Evolutionary conservation across 1,284 basidiomycete genomes (phyloP).

Genomic region (Omphalotus olearius): DNA sequence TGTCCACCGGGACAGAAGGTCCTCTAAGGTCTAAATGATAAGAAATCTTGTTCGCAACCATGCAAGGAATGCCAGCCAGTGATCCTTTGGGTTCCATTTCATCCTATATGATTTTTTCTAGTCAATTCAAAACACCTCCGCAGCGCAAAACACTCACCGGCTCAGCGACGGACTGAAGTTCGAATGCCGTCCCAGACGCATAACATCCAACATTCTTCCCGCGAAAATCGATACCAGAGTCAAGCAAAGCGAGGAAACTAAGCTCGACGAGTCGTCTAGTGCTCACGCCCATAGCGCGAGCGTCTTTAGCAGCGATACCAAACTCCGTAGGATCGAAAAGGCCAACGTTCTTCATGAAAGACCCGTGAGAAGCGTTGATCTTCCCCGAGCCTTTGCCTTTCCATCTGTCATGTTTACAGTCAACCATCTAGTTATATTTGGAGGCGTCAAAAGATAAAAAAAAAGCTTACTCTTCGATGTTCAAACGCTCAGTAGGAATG

Average conservation of each 20-base stretch:
- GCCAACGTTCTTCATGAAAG: constrained; percentile 29
- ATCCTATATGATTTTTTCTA: no score
- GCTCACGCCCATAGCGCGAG: constrained; percentile 17
- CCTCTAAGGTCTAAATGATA: constrained; percentile 31
- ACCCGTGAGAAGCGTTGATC: constrained; percentile 21
- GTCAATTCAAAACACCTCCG: no score
- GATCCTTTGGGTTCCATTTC: constrained; percentile 8
- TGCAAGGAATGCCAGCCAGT: constrained; percentile 23
- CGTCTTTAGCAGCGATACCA: constrained; percentile 28
- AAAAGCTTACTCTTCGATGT: constrained; percentile 21
- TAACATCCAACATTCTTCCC: constrained; percentile 30
- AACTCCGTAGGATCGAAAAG: constrained; percentile 31
- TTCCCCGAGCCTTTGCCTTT: constrained; percentile 19
- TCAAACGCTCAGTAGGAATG: constrained; percentile 26
- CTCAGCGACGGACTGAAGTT: constrained; percentile 4
- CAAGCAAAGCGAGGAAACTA: constrained; percentile 28
- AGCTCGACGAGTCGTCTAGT: constrained; percentile 30
- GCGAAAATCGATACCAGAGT: constrained; percentile 34
- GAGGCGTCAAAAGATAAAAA: no score
- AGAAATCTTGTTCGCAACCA: constrained; percentile 31
- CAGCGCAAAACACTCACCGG: no score
- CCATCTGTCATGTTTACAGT: constrained; percentile 16
- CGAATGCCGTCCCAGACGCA: constrained; percentile 22
- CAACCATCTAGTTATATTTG: neutral
- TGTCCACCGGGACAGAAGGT: constrained; percentile 30